Conservation (phyloP, 768 basidiomycete species). For the Pulveroboletus sp. region DNA sequence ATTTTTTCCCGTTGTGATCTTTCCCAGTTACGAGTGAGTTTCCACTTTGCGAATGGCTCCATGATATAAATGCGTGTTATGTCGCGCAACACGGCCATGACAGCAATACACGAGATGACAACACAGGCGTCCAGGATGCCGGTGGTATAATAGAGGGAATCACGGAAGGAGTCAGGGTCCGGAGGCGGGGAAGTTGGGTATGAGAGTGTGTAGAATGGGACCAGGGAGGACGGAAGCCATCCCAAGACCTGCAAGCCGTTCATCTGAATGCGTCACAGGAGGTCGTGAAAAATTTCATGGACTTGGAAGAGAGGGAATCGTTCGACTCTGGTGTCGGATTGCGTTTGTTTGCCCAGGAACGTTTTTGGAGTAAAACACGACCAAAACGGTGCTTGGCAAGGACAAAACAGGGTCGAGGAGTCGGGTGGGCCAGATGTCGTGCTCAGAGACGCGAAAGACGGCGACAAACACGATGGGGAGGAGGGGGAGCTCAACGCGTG, state of each 20-base stretch:
- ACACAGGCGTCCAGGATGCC: slow-evolving; percentile 78
- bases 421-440: background rate
- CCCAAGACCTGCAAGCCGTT: slow-evolving; percentile 31
- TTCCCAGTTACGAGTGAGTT: slow-evolving; percentile 53
- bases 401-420: background rate
- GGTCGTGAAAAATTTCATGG: slow-evolving; percentile 35
- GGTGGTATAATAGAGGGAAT: slow-evolving; percentile 63
- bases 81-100: slow-evolving; percentile 88
- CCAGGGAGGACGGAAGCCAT: slow-evolving; percentile 49
- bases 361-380: slow-evolving; percentile 27
- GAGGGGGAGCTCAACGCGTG: background rate
- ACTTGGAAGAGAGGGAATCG: slow-evolving; percentile 15
- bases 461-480: slow-evolving; percentile 5
- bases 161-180: slow-evolving; percentile 65
- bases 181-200: slow-evolving; percentile 55
- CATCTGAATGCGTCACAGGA: slow-evolving; percentile 32
- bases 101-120: slow-evolving; percentile 73
- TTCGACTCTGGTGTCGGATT: slow-evolving; percentile 15
- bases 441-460: slow-evolving; percentile 1
- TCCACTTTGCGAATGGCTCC: slow-evolving; percentile 78
- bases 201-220: slow-evolving; percentile 72
- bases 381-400: slow-evolving; percentile 12
- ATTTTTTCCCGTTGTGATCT: slow-evolving; percentile 17
- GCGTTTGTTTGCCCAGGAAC: slow-evolving; percentile 30
- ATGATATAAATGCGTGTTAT: slow-evolving; percentile 65